Conservation (phyloP, 441 rosid species). For the Dalechampia spathulata region DNA sequence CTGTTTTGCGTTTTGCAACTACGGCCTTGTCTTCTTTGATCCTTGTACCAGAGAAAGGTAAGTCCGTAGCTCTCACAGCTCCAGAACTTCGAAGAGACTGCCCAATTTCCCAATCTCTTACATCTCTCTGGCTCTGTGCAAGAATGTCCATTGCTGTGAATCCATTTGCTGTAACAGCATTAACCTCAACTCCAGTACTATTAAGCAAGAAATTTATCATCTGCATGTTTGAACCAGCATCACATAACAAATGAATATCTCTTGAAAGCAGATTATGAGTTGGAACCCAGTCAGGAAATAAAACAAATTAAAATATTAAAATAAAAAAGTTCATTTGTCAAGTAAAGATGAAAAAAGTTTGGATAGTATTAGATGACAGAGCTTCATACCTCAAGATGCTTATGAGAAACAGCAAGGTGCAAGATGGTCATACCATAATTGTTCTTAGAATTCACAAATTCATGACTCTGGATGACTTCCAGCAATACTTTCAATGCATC, state of each 20-base stretch:
- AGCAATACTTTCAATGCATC: too few species aligned
- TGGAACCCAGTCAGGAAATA: too few species aligned
- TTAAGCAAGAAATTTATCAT: slow-evolving; percentile 14
- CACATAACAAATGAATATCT: too few species aligned
- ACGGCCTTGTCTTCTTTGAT: too few species aligned
- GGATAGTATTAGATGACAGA: background rate
- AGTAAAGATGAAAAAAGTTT: too few species aligned
- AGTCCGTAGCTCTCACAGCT: background rate
- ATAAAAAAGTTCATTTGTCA: too few species aligned
- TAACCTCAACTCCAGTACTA: slow-evolving; percentile 10
- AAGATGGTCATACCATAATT: slow-evolving; percentile 10
- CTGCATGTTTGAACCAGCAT: background rate
- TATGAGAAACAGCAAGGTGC: slow-evolving; percentile 20
- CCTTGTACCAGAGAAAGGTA: too few species aligned
- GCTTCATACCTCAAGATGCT: slow-evolving; percentile 22
- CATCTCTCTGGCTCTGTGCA: slow-evolving; percentile 7
- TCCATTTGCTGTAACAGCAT: slow-evolving; percentile 24
- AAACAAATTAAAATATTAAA: too few species aligned
- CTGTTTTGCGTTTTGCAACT: too few species aligned
- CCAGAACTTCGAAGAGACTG: slow-evolving; percentile 10
- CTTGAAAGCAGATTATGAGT: too few species aligned
- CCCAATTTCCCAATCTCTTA: slow-evolving; percentile 15
- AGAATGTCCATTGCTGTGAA: slow-evolving; percentile 23
- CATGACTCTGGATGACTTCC: too few species aligned
- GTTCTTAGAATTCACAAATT: too few species aligned